Conservation (phyloP, 345 rosid species). For the Orychophragmus violaceus region DNA sequence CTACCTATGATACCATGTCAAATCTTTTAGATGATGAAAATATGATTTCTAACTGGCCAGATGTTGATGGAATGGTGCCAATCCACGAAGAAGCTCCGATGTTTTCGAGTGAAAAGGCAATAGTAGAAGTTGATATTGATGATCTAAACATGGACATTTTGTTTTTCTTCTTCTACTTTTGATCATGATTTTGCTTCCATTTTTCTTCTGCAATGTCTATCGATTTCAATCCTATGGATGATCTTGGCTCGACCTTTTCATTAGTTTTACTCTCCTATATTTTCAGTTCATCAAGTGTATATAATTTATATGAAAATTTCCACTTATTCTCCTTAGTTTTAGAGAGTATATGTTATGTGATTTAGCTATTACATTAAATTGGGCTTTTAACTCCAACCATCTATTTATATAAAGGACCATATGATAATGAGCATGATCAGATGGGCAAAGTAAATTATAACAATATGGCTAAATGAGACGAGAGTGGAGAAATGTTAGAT, state of each 20-base stretch:
- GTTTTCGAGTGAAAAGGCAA: constrained; percentile 14
- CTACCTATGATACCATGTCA: constrained; percentile 14
- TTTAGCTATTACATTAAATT: neutral
- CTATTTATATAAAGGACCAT: neutral
- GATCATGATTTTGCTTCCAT: constrained; percentile 33
- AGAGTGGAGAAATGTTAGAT: too few relatives aligned
- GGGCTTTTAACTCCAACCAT: neutral
- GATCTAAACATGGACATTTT: constrained; percentile 28
- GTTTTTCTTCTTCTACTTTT: constrained; percentile 23
- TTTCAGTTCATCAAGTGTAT: too few relatives aligned
- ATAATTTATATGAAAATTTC: too few relatives aligned
- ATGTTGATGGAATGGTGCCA: constrained; percentile 12
- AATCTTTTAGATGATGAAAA: constrained; percentile 21
- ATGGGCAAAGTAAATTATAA: too few relatives aligned
- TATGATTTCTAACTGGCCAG: constrained; percentile 21
- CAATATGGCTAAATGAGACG: too few relatives aligned
- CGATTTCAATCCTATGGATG: constrained; percentile 32
- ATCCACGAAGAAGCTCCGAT: constrained; percentile 18
- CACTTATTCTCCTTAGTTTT: constrained; percentile 12
- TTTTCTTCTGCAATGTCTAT: constrained; percentile 25
- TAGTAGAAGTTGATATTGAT: constrained; percentile 5
- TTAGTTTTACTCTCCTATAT: too few relatives aligned
- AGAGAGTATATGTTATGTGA: constrained; percentile 4
- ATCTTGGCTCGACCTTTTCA: constrained; percentile 33
- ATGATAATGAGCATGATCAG: too few relatives aligned